phyloP scores from a whole-genome alignment of 1,284 basidiomycete genomes.

The Apiotrichum brassicae region DNA sequence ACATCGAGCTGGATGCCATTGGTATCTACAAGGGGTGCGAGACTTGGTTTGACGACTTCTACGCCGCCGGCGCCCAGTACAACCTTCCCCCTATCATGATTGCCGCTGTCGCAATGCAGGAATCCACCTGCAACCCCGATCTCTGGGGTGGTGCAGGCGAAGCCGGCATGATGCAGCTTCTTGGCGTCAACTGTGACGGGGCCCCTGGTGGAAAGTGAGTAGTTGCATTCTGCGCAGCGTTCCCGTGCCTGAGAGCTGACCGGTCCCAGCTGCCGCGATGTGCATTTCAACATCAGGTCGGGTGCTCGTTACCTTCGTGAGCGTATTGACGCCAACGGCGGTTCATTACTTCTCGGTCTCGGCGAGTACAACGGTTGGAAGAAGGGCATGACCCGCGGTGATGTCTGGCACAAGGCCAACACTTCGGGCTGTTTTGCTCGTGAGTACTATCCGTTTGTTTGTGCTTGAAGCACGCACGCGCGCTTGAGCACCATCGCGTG shows the following conservation, averaged over 20 bases:
- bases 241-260: no score
- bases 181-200: conserved; percentile 65
- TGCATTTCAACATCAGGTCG: conserved; percentile 55
- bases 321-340: conserved; percentile 47
- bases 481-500: no score
- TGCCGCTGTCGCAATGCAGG: conserved; percentile 78
- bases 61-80: conserved; percentile 52
- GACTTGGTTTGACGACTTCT: conserved; percentile 56
- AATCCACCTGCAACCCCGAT: conserved; percentile 62
- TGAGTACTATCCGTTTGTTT: neutral
- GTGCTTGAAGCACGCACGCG: no score
- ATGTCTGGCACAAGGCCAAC: conserved; percentile 4
- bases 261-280: conserved; percentile 30
- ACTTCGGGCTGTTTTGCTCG: neutral
- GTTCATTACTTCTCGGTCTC: conserved; percentile 57
- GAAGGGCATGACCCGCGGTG: conserved; percentile 56
- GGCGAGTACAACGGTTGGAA: conserved; percentile 78
- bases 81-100: conserved; percentile 56
- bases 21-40: conserved; percentile 62
- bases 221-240: no score
- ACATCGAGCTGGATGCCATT: conserved; percentile 52
- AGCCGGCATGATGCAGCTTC: conserved; percentile 77
- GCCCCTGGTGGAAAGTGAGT: conserved; percentile 52
- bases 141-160: conserved; percentile 70
- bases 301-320: conserved; percentile 27